Percentiles rank a stretch among this genome's conserved stretches.
Conservation (phyloP, 768 basidiomycete genomes). For the Pleurotus cornucopiae region DNA sequence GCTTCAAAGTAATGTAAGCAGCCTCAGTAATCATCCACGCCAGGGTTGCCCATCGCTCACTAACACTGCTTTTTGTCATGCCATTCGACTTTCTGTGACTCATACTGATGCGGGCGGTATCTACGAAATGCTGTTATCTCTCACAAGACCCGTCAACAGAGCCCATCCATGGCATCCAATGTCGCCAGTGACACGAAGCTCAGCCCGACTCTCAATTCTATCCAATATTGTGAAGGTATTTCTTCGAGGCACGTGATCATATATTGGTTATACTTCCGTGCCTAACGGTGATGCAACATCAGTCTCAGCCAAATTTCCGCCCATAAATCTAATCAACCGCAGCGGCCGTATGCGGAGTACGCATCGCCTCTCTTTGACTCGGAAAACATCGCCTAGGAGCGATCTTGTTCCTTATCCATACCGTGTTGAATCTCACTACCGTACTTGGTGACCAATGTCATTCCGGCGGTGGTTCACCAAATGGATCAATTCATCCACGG, state of each 20-base stretch:
- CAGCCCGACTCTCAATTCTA: background rate
- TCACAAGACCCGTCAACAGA: background rate
- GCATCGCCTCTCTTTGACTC: conserved; percentile 6
- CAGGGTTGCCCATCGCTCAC: conserved; percentile 6
- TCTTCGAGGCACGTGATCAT: background rate
- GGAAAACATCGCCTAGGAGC: conserved; percentile 5
- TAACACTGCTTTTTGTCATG: conserved; percentile 9
- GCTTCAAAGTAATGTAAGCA: conserved; percentile 2
- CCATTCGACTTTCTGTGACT: background rate
- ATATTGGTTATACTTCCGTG: background rate
- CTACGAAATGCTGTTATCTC: conserved; percentile 1
- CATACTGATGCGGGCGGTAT: conserved; percentile 3
- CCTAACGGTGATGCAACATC: conserved; percentile 7
- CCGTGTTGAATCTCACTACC: conserved; percentile 3
- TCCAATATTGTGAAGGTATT: background rate
- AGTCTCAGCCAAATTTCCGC: conserved; percentile 3
- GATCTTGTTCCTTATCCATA: conserved; percentile 4
- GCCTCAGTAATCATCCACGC: background rate
- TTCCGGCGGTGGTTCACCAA: conserved; percentile 9
- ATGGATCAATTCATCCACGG: conserved; percentile 12
- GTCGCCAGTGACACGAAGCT: background rate
- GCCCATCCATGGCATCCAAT: background rate
- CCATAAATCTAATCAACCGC: conserved; percentile 5
- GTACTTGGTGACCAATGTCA: conserved; percentile 8
- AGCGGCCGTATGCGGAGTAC: background rate